Evolutionary conservation across 1,284 basidiomycete genomes (phyloP).

Genomic region (Neolentinus lepideus): DNA sequence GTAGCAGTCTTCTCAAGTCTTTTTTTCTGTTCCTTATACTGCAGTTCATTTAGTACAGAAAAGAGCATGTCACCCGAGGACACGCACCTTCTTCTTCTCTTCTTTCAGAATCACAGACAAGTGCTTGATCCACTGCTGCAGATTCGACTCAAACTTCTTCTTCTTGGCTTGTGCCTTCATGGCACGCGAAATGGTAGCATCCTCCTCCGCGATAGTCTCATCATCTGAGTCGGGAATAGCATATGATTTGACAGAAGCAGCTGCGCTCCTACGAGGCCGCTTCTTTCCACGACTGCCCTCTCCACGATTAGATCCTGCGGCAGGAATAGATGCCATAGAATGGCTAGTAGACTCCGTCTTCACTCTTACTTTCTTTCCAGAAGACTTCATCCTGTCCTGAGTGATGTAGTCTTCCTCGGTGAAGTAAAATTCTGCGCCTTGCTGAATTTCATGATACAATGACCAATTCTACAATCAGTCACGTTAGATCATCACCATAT

Average conservation of each 20-base stretch:
- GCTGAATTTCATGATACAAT: conserved; percentile 52
- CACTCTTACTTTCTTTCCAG: conserved; percentile 25
- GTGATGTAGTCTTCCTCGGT: conserved; percentile 58
- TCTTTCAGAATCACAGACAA: conserved; percentile 47
- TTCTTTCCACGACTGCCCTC: conserved; percentile 30
- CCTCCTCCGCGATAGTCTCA: conserved; percentile 35
- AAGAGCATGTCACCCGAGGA: neutral
- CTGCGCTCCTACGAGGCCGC: conserved; percentile 50
- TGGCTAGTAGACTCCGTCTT: conserved; percentile 30
- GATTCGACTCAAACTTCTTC: conserved; percentile 38
- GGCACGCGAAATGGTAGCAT: neutral
- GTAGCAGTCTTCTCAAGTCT: conserved; percentile 36
- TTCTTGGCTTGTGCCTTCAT: conserved; percentile 20
- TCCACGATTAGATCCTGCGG: neutral
- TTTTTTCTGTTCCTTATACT: conserved; percentile 61
- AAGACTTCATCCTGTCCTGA: conserved; percentile 19
- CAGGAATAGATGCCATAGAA: neutral
- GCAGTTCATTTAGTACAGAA: neutral
- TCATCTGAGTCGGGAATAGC: conserved; percentile 66
- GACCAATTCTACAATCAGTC: conserved; percentile 32
- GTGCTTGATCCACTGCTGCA: conserved; percentile 64
- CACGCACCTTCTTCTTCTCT: conserved; percentile 57
- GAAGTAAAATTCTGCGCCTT: conserved; percentile 57
- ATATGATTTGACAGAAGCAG: conserved; percentile 48
- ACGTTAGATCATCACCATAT: neutral